Percentiles rank a stretch among this genome's conserved stretches.
Conservation (phyloP, 345 rosid species). For the Corymbia maculata region DNA sequence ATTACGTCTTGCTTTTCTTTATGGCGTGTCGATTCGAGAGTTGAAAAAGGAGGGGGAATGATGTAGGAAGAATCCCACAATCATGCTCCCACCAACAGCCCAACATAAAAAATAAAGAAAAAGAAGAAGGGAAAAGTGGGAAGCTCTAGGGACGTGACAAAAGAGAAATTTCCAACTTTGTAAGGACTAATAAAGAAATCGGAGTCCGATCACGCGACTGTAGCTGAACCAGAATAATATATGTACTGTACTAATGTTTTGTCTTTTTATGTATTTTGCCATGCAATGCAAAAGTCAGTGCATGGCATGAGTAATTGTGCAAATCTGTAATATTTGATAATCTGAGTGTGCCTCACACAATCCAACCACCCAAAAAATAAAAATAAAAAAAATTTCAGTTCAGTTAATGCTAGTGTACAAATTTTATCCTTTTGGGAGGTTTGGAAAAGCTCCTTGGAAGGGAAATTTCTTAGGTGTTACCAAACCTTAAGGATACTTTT, state of each 20-base stretch:
- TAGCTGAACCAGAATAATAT: not conserved
- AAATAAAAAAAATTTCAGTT: not conserved
- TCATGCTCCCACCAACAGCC: not conserved
- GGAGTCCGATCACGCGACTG: not conserved
- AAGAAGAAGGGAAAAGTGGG: not conserved
- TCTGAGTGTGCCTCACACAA: not conserved
- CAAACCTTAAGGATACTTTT: not conserved
- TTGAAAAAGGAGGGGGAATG: not conserved
- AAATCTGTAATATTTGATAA: not conserved
- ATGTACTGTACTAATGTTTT: not conserved
- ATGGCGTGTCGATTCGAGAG: not conserved
- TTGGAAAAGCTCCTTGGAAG: not conserved
- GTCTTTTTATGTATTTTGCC: not conserved
- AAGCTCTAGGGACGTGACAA: not conserved
- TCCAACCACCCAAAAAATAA: not conserved
- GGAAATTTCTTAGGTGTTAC: not conserved
- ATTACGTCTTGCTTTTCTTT: not conserved
- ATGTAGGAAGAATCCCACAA: not conserved
- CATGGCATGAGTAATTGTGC: not conserved
- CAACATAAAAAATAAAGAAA: too few species aligned
- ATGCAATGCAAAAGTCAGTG: not conserved
- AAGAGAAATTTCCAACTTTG: conserved; percentile 1
- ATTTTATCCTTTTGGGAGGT: not conserved
- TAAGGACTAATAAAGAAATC: not conserved
- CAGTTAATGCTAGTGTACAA: not conserved